Percentiles rank a stretch among this genome's conserved stretches.
Evolutionary conservation across 2,329 filamentous ascomycete species (phyloP).

Genomic region (Alternaria burnsii): DNA sequence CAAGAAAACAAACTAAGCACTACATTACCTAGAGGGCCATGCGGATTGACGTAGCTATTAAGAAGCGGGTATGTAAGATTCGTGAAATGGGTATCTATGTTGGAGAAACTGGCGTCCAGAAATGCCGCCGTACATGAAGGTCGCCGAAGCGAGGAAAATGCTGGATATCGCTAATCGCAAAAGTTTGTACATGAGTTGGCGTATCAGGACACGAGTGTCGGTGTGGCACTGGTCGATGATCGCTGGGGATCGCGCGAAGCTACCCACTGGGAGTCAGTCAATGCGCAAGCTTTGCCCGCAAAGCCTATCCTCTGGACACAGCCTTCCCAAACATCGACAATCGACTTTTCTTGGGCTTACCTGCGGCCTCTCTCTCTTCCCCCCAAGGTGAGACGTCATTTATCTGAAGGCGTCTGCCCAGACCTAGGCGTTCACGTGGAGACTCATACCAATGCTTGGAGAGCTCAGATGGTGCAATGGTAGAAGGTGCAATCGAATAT

Average conservation of each 20-base stretch:
- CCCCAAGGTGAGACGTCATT: conserved; percentile 47
- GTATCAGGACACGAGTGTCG: not conserved
- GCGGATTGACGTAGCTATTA: not conserved
- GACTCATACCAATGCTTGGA: conserved; percentile 48
- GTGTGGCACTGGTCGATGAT: not conserved
- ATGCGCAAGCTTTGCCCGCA: conserved; percentile 14
- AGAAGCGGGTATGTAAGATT: conserved; percentile 1
- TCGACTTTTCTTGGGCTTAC: conserved; percentile 43
- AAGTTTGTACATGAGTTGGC: conserved; percentile 3
- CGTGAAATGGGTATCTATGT: conserved; percentile 18
- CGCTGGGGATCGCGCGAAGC: conserved; percentile 10
- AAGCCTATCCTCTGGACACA: conserved; percentile 16
- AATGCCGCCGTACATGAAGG: conserved; percentile 5
- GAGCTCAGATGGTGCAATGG: conserved; percentile 46
- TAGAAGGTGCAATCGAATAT: conserved; percentile 39
- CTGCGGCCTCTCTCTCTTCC: conserved; percentile 22
- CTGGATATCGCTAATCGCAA: conserved; percentile 8
- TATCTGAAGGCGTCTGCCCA: conserved; percentile 47
- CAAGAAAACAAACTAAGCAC: not conserved
- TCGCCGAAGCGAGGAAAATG: conserved; percentile 4
- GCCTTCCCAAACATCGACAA: conserved; percentile 35
- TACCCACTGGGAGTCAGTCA: conserved; percentile 15
- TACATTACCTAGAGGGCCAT: not conserved
- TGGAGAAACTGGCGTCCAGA: conserved; percentile 2
- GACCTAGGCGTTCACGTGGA: conserved; percentile 48